Evolutionary conservation across 2,329 filamentous ascomycete species (phyloP).

Genomic region (Aspergillus flavus): DNA sequence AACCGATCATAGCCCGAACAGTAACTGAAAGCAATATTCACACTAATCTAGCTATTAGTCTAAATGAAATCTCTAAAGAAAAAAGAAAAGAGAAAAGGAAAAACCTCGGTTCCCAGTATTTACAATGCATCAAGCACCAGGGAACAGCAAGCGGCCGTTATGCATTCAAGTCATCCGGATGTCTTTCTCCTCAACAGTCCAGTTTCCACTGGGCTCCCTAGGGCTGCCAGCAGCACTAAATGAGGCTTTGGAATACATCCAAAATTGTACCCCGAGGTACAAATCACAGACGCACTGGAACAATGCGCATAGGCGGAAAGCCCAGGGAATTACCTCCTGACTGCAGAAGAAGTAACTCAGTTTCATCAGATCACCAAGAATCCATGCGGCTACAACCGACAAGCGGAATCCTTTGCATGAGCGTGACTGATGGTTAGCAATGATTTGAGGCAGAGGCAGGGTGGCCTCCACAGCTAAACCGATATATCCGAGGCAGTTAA

Average conservation of each 20-base stretch:
- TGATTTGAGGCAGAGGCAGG: constrained; percentile 51
- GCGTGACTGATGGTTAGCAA: constrained; percentile 50
- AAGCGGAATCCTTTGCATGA: constrained; percentile 54
- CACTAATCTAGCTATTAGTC: constrained; percentile 13
- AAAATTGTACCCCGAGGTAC: constrained; percentile 52
- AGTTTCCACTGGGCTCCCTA: constrained; percentile 28
- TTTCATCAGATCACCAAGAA: constrained; percentile 54
- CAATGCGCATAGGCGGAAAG: constrained; percentile 52
- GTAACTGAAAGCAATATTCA: not conserved
- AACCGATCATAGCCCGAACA: too few relatives aligned
- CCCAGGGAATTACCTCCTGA: constrained; percentile 47
- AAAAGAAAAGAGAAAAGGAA: too few relatives aligned
- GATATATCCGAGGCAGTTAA: constrained; percentile 46
- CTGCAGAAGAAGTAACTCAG: constrained; percentile 54
- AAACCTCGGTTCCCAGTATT: not conserved
- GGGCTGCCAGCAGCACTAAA: constrained; percentile 26
- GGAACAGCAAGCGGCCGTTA: constrained; percentile 11
- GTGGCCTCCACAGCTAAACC: constrained; percentile 53
- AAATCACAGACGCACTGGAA: constrained; percentile 53
- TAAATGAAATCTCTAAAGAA: not conserved
- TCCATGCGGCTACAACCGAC: constrained; percentile 51
- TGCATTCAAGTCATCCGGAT: constrained; percentile 39
- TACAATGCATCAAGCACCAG: constrained; percentile 23
- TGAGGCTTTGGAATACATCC: constrained; percentile 45
- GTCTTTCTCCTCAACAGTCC: constrained; percentile 39